Evolutionary conservation across 2,329 filamentous ascomycete species (phyloP).

Genomic region (Podosphaera aphanis): DNA sequence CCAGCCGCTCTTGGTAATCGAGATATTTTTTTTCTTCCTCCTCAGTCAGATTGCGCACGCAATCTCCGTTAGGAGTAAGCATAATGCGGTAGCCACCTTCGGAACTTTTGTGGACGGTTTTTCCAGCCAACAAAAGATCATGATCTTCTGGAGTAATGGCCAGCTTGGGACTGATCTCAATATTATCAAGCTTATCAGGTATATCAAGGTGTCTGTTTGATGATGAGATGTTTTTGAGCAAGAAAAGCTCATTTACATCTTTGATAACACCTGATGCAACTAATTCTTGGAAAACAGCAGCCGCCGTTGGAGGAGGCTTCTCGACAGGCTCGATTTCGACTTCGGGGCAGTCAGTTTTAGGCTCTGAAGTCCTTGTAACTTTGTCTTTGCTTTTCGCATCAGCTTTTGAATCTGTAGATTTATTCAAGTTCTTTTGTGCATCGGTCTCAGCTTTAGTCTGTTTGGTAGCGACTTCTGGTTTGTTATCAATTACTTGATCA

Average conservation of each 20-base stretch:
- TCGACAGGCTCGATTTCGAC: conserved; percentile 12
- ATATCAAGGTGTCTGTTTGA: conserved; percentile 17
- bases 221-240: conserved; percentile 19
- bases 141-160: conserved; percentile 31
- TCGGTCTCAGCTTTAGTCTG: conserved; percentile 1
- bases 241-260: conserved; percentile 18
- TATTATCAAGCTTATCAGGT: conserved; percentile 5
- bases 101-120: conserved; percentile 35
- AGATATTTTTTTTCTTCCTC: conserved; percentile 50
- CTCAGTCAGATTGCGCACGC: conserved; percentile 44
- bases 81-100: conserved; percentile 41
- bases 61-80: conserved; percentile 54
- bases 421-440: conserved; percentile 6
- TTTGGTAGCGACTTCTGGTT: conserved; percentile 2
- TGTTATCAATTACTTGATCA: conserved; percentile 2
- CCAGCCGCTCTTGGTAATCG: conserved; percentile 37
- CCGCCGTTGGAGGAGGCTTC: conserved; percentile 13
- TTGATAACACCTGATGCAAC: conserved; percentile 17
- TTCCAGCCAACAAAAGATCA: conserved; percentile 28
- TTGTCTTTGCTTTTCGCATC: conserved; percentile 11
- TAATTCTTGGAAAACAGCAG: conserved; percentile 19
- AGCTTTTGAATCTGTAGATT: conserved; percentile 3
- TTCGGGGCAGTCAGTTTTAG: conserved; percentile 5
- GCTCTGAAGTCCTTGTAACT: conserved; percentile 7
- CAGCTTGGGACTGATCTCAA: conserved; percentile 18